Evolutionary conservation across 192 early-diverging fungal species (phyloP).

Genomic region (Umbelopsis sp.): DNA sequence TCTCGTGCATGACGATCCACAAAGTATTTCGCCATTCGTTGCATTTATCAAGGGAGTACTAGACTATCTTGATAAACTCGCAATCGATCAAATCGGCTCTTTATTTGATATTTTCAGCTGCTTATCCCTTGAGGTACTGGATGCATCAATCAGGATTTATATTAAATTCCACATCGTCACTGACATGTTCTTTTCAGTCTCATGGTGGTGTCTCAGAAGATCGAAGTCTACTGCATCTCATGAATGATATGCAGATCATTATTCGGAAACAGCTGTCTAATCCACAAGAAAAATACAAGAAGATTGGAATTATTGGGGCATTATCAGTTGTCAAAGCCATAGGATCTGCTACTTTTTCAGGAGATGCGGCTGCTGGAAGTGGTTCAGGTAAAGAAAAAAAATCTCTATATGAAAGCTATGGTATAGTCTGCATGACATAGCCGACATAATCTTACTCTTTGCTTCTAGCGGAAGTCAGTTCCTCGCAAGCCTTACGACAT

Average conservation of each 20-base stretch:
- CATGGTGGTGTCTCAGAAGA: not conserved
- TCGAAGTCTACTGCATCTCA: constrained; percentile 36
- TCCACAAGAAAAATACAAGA: constrained; percentile 60
- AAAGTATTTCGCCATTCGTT: constrained; percentile 58
- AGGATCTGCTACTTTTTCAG: constrained; percentile 40
- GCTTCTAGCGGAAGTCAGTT: not conserved
- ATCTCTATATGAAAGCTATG: no score
- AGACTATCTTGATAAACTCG: constrained; percentile 72
- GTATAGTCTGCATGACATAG: no score
- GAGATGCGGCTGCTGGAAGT: constrained; percentile 13
- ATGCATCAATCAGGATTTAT: not conserved
- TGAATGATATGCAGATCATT: constrained; percentile 72
- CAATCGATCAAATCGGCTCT: constrained; percentile 61
- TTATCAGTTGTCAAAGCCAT: constrained; percentile 66
- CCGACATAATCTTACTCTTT: not conserved
- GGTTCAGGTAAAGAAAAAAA: constrained; percentile 12
- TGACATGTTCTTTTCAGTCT: not conserved
- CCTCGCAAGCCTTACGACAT: constrained; percentile 13
- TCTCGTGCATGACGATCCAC: constrained; percentile 50
- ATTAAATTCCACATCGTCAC: not conserved
- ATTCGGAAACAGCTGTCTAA: constrained; percentile 81
- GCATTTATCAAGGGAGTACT: constrained; percentile 73
- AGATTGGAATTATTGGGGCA: constrained; percentile 72
- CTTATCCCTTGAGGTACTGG: constrained; percentile 53
- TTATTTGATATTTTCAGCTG: constrained; percentile 70